These are phyloP conservation scores for Dovyalis caffra DNA, from an alignment of 345 rosid genomes.

Conservation along the genomic window DNA sequence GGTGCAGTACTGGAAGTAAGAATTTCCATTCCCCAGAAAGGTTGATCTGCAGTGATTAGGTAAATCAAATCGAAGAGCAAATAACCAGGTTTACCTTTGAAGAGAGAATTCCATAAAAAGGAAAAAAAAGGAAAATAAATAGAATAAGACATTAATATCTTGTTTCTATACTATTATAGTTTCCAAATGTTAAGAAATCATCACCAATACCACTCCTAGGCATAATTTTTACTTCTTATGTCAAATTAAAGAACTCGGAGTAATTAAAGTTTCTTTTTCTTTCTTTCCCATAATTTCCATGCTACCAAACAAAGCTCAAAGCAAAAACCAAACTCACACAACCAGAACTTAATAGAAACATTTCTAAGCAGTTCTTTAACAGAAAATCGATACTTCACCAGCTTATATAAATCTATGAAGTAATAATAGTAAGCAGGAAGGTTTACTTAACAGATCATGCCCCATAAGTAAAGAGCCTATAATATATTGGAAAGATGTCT, in stretches of 20 bases:
- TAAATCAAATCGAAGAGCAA: conserved; percentile 15
- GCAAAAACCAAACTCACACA: neutral
- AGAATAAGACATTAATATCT: neutral
- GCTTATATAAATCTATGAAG: neutral
- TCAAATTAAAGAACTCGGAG: neutral
- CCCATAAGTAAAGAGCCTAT: neutral
- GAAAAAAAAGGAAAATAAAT: neutral
- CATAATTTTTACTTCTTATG: neutral
- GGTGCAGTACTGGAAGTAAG: conserved; percentile 43
- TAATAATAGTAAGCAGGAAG: neutral
- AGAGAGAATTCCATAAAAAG: neutral
- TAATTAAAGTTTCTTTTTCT: neutral
- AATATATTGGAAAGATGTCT: neutral
- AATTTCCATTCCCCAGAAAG: conserved; percentile 54
- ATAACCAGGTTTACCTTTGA: neutral
- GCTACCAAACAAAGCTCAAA: conserved; percentile 2
- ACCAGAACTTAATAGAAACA: neutral
- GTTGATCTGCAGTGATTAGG: conserved; percentile 31
- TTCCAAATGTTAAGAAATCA: neutral
- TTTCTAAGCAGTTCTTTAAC: neutral
- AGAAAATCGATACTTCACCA: neutral
- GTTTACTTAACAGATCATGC: neutral
- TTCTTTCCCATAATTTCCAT: neutral
- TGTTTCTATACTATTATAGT: neutral
- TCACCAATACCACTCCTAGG: neutral